phyloP scores from a whole-genome alignment of 2,329 filamentous ascomycete genomes.

The Neopestalotiopsis sp. region DNA sequence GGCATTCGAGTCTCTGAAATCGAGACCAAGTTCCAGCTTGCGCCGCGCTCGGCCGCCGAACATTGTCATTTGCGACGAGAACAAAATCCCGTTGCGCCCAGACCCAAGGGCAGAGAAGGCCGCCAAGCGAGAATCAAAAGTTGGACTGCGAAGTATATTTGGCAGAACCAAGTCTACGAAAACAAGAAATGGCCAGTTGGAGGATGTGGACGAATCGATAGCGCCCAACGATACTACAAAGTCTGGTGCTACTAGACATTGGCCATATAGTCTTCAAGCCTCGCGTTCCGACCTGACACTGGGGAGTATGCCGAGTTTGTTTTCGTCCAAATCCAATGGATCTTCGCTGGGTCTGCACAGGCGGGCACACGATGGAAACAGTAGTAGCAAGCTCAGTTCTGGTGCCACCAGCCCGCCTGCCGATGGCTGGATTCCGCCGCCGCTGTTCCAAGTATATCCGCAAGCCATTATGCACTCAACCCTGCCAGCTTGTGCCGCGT shows the following conservation, averaged over 20 bases:
- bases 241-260: slow-evolving; percentile 47
- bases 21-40: slow-evolving; percentile 35
- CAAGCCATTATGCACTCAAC: slow-evolving; percentile 80
- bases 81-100: slow-evolving; percentile 47
- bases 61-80: slow-evolving; percentile 40
- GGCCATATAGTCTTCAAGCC: slow-evolving; percentile 45
- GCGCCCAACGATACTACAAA: slow-evolving; percentile 38
- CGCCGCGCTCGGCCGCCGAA: slow-evolving; percentile 47
- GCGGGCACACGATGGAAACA: slow-evolving; percentile 20
- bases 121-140: slow-evolving; percentile 55
- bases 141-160: slow-evolving; percentile 59
- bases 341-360: slow-evolving; percentile 17
- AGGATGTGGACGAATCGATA: slow-evolving; percentile 33
- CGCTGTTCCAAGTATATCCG: slow-evolving; percentile 85
- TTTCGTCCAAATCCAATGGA: slow-evolving; percentile 24
- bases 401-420: slow-evolving; percentile 20
- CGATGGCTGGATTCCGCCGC: slow-evolving; percentile 68
- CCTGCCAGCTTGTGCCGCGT: slow-evolving; percentile 69
- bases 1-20: slow-evolving; percentile 37
- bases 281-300: slow-evolving; percentile 43
- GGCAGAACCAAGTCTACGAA: slow-evolving; percentile 47
- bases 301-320: slow-evolving; percentile 26
- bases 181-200: slow-evolving; percentile 29
- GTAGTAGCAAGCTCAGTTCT: slow-evolving; percentile 26
- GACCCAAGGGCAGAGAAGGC: slow-evolving; percentile 40